Percentiles rank a stretch among this genome's conserved stretches.
Conservation (phyloP, 2,329 filamentous ascomycete genomes). For the Aspergillus tanneri region DNA sequence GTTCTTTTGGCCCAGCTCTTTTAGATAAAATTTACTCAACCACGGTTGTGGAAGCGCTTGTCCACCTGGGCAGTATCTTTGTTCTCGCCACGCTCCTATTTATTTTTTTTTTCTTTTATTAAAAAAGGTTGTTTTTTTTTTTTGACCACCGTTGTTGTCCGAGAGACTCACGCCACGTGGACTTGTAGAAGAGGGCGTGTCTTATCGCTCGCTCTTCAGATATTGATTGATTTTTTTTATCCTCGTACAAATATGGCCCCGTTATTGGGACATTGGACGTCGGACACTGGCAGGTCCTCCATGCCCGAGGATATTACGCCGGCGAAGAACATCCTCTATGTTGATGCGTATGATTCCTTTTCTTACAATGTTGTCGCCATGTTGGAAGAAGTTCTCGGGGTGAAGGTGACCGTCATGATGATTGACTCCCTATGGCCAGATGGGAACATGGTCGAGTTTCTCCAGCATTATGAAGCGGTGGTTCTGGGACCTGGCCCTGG, state of each 20-base stretch:
- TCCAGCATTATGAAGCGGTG: slow-evolving; percentile 71
- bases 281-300: slow-evolving; percentile 3
- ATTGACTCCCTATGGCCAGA: slow-evolving; percentile 59
- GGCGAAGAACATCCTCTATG: slow-evolving; percentile 66
- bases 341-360: slow-evolving; percentile 97
- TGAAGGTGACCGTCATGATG: slow-evolving; percentile 67
- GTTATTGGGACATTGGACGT: slow-evolving; percentile 31
- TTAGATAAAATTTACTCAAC: no score
- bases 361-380: slow-evolving; percentile 90
- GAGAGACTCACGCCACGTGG: no score
- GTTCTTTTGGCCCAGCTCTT: no score
- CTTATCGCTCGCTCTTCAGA: not conserved
- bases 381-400: slow-evolving; percentile 67
- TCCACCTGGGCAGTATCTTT: no score
- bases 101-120: no score
- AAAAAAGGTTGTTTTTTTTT: no score
- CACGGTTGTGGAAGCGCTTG: no score
- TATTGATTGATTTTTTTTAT: no score
- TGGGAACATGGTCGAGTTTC: slow-evolving; percentile 50
- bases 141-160: not conserved
- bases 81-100: no score
- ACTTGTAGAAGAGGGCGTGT: no score
- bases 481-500: slow-evolving; percentile 91
- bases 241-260: no score
- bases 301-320: not conserved